Conservation (phyloP, 2,329 filamentous ascomycete species). For the Neonectria ditissima region DNA sequence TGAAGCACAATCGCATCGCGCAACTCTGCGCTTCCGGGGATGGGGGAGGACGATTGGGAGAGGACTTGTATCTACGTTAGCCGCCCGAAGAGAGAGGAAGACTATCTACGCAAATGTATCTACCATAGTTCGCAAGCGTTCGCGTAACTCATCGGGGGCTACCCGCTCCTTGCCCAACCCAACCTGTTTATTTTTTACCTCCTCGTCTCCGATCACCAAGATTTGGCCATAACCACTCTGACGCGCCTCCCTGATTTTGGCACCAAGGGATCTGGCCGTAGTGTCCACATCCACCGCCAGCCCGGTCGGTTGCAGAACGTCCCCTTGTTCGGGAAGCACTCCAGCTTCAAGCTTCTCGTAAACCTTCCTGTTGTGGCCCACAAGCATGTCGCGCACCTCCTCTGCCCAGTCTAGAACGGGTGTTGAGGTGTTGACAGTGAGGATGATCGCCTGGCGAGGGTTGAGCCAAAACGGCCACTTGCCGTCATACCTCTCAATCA, state of each 20-base stretch:
- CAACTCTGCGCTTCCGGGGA: conserved; percentile 21
- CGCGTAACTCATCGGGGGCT: conserved; percentile 58
- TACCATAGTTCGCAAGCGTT: conserved; percentile 59
- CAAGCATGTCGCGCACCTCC: conserved; percentile 61
- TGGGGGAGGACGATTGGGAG: conserved; percentile 13
- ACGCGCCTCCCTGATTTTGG: conserved; percentile 80
- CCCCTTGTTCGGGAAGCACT: conserved; percentile 49
- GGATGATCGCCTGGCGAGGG: conserved; percentile 79
- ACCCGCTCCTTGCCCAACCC: conserved; percentile 56
- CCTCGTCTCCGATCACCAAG: conserved; percentile 76
- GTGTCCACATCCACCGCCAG: conserved; percentile 78
- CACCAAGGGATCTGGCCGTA: conserved; percentile 69
- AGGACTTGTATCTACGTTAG: conserved; percentile 24
- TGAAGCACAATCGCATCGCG: conserved; percentile 15
- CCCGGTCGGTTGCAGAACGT: conserved; percentile 66
- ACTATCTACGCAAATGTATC: conserved; percentile 59
- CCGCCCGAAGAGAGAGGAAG: conserved; percentile 20
- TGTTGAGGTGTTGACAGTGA: conserved; percentile 75
- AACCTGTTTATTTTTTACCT: conserved; percentile 70
- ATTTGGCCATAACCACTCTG: conserved; percentile 79
- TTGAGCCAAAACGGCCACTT: conserved; percentile 91
- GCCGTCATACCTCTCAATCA: conserved; percentile 86
- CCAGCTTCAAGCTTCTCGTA: conserved; percentile 50
- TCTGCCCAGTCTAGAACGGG: conserved; percentile 64
- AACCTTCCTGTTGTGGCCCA: conserved; percentile 56